A percentile compares a stretch with the other conserved stretches of the same genome.
phyloP scores from a whole-genome alignment of 495 filamentous ascomycete genomes.

The Pyronema domesticum region DNA sequence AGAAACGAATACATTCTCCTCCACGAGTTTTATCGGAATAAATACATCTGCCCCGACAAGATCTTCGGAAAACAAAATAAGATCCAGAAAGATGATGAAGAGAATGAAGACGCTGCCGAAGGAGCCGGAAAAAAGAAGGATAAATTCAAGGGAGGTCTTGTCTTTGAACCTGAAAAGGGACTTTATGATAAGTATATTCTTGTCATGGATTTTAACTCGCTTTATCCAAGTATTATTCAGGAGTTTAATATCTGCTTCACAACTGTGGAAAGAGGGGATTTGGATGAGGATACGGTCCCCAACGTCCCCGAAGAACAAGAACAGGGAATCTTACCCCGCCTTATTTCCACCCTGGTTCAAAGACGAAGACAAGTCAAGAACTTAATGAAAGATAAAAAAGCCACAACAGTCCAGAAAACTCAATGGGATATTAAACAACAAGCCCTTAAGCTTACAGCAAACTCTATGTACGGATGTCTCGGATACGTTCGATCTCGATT shows the following conservation, averaged over 20 bases:
- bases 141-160: slow-evolving; percentile 94
- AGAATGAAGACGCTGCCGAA: slow-evolving; percentile 44
- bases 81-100: slow-evolving; percentile 41
- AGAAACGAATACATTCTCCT: slow-evolving; percentile 98
- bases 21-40: slow-evolving; percentile 87
- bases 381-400: slow-evolving; percentile 84
- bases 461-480: slow-evolving; percentile 98
- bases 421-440: slow-evolving; percentile 98
- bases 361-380: slow-evolving; percentile 81
- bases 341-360: slow-evolving; percentile 77
- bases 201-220: slow-evolving; percentile 99
- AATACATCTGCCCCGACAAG: slow-evolving; percentile 96
- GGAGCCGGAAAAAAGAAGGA: slow-evolving; percentile 81
- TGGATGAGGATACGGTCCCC: slow-evolving; percentile 62
- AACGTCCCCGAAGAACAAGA: slow-evolving; percentile 55
- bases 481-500: slow-evolving; percentile 92
- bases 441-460: slow-evolving; percentile 90
- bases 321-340: slow-evolving; percentile 66
- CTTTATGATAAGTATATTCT: slow-evolving; percentile 92
- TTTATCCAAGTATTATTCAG: slow-evolving; percentile 97
- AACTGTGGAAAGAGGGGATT: slow-evolving; percentile 60
- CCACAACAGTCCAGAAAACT: slow-evolving; percentile 45
- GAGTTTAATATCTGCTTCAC: slow-evolving; percentile 99
- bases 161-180: slow-evolving; percentile 94
- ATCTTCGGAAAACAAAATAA: slow-evolving; percentile 41